Base-by-base conservation (phyloP, 2,329 filamentous ascomycete species). In the Aschersonia sp. region DNA sequence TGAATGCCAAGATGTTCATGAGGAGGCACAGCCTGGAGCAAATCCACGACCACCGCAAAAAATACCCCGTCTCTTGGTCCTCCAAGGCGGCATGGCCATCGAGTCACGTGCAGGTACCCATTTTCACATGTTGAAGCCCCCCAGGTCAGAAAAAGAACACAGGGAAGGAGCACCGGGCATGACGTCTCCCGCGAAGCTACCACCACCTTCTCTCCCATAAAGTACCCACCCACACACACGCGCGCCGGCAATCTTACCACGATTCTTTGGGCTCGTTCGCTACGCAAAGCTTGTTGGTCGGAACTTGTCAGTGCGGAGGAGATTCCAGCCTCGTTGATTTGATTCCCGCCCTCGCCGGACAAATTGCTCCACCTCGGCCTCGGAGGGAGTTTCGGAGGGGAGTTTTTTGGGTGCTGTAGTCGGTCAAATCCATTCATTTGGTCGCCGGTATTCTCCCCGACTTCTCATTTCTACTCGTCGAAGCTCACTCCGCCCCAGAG, bases 81-180 rank as follows among this genome's bases (percentile, higher is more conserved):
- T 20, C 20, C 1, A 20, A 20, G 20, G 20, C 20, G 20, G 20
- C 20, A 20, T 20, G 20, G 20, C 20, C 20, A 20, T 20, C 20
- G 20, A 20, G 20, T 20, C 20, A 20, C 20, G 20, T 20, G 20
- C 20, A 20, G 20, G 35, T 12, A 38, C 7, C 38, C 29, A 47
- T 30, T 44, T 49, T 49, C 48, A 49, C 48, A 49, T 49, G 48
- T 43, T 41, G 46, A 38, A 12, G 35, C 7, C 35, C 35, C 35
- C 35, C 35, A 38, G 20, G 20, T 20, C 20, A 38, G 35, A 10
- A 35, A 45, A 31, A 29, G n/a, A 46, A 40, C 12, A 5, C 20
- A 44, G 43, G 38, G 31, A 9, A 20, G 41, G 31, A 46, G 38
- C 20, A 47, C 20, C 20, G 20, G 20, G 20, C 20, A 44, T 46